phyloP scores from a whole-genome alignment of 768 basidiomycete species.

The Pleurotus eryngii region DNA sequence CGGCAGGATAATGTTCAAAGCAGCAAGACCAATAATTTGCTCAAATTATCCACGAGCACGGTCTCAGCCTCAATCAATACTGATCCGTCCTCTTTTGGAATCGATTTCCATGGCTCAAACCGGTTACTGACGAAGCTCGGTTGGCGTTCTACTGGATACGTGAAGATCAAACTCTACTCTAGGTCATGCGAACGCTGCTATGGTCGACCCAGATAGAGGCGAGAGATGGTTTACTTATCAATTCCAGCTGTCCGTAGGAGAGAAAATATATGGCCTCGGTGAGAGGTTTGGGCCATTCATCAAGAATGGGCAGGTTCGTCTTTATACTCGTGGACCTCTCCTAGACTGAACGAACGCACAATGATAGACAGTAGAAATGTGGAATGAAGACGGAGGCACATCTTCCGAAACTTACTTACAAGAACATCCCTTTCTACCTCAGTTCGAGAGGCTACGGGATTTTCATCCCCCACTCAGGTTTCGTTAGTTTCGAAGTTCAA shows the following conservation, averaged over 20 bases:
- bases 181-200: conserved; percentile 14
- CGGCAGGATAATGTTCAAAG: conserved; percentile 16
- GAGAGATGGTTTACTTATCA: conserved; percentile 29
- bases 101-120: conserved; percentile 24
- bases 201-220: conserved; percentile 20
- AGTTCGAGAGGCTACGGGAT: conserved; percentile 43
- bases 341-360: too few species aligned
- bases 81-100: conserved; percentile 22
- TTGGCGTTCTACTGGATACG: conserved; percentile 27
- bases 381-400: conserved; percentile 45
- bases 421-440: conserved; percentile 34
- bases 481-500: conserved; percentile 45
- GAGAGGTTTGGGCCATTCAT: conserved; percentile 45
- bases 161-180: conserved; percentile 21
- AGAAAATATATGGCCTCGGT: conserved; percentile 44
- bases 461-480: conserved; percentile 43
- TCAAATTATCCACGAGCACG: conserved; percentile 19
- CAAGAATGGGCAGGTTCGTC: conserved; percentile 38
- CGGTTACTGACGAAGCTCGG: conserved; percentile 27
- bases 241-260: conserved; percentile 36
- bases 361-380: conserved; percentile 31
- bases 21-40: conserved; percentile 17
- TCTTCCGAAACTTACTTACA: conserved; percentile 32
- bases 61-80: conserved; percentile 26
- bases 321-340: background rate